Evolutionary conservation across 441 rosid species (phyloP).

Genomic region (Adansonia madagascariensis): DNA sequence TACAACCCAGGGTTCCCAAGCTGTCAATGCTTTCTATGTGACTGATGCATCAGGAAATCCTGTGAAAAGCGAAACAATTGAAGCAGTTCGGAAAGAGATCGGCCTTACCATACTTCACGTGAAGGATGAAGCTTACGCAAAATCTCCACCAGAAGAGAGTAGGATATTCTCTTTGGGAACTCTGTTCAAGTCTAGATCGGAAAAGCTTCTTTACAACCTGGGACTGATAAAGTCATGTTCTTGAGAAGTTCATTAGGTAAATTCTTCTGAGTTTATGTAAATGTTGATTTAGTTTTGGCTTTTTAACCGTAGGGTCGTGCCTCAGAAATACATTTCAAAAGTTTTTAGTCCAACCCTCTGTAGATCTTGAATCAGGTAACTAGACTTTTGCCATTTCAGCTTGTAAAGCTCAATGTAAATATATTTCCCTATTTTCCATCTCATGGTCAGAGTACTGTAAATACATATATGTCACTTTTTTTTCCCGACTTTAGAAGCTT

Average conservation of each 20-base stretch:
- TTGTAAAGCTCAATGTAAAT: constrained; percentile 36
- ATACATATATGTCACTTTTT: neutral
- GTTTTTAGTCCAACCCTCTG: neutral
- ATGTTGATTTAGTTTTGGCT: constrained; percentile 30
- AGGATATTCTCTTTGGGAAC: constrained; percentile 66
- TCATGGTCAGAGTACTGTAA: neutral
- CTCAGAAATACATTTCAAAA: constrained; percentile 8
- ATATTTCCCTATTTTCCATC: constrained; percentile 6
- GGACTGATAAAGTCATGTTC: constrained; percentile 64
- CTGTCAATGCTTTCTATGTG: constrained; percentile 72
- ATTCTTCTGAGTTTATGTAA: constrained; percentile 10
- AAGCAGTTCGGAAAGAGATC: constrained; percentile 71
- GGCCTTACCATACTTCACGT: constrained; percentile 59
- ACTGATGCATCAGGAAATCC: constrained; percentile 62
- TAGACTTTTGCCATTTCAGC: constrained; percentile 20
- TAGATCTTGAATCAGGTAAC: constrained; percentile 18
- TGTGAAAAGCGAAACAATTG: constrained; percentile 62
- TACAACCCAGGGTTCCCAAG: constrained; percentile 78
- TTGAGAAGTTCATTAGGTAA: constrained; percentile 35
- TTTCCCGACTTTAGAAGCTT: neutral
- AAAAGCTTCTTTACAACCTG: constrained; percentile 71
- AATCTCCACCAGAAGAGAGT: constrained; percentile 46
- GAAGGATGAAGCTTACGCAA: constrained; percentile 49
- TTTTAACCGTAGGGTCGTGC: constrained; percentile 8
- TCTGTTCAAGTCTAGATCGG: constrained; percentile 69